Percentiles rank a stretch among this genome's conserved stretches.
Conservation (phyloP, 768 basidiomycete species). For the Lactarius indigo region DNA sequence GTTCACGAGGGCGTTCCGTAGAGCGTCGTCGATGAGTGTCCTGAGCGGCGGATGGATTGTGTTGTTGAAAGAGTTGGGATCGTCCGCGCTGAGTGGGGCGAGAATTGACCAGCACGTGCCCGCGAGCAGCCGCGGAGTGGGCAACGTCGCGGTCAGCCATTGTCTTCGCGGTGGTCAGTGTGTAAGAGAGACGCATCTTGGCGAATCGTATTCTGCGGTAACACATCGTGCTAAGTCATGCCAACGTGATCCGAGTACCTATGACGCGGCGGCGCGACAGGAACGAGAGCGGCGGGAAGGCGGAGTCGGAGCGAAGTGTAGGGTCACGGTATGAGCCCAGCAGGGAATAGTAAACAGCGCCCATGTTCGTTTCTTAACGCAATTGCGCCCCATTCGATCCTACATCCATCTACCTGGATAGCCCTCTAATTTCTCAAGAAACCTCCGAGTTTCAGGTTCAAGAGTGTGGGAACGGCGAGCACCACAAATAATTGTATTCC, state of each 20-base stretch:
- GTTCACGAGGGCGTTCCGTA: not conserved
- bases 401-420: too few species aligned
- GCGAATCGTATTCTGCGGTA: not conserved
- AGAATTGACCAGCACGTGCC: slow-evolving; percentile 18
- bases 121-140: slow-evolving; percentile 3
- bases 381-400: too few species aligned
- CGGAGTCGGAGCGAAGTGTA: too few species aligned
- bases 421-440: too few species aligned
- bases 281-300: too few species aligned
- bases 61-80: not conserved
- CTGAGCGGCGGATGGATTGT: not conserved
- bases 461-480: too few species aligned
- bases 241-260: too few species aligned
- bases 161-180: not conserved
- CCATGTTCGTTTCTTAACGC: too few species aligned
- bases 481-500: not conserved
- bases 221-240: slow-evolving; percentile 10
- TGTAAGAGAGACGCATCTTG: not conserved
- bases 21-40: slow-evolving; percentile 3
- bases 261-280: too few species aligned
- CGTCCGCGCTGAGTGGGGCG: slow-evolving; percentile 7
- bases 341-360: too few species aligned
- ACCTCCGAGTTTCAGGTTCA: too few species aligned
- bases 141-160: not conserved
- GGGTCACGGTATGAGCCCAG: too few species aligned